Evolutionary conservation across 1,284 basidiomycete genomes (phyloP).

Genomic region (Xerocomus alliaceus): DNA sequence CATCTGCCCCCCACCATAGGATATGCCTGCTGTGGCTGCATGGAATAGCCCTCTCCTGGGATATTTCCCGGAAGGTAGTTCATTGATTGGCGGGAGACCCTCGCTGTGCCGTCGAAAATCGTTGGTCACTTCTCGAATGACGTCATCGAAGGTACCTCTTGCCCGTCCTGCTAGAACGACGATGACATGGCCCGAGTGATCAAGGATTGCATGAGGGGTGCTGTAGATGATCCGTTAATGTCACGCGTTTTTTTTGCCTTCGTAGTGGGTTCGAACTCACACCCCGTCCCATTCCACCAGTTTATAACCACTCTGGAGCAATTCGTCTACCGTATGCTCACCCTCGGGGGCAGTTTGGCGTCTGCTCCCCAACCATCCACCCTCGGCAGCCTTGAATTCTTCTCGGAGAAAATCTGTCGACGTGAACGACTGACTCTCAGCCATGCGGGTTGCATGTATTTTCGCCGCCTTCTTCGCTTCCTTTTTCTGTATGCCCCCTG

Average conservation of each 20-base stretch:
- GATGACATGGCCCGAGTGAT: not conserved
- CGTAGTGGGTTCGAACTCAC: not conserved
- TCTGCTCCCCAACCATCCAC: not conserved
- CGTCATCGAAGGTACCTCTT: not conserved
- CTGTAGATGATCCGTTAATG: not conserved
- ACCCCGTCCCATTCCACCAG: constrained; percentile 1
- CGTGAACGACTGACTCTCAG: not conserved
- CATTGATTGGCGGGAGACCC: not conserved
- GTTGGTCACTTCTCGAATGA: not conserved
- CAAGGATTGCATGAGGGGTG: not conserved
- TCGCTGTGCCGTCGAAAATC: not conserved
- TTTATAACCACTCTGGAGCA: not conserved
- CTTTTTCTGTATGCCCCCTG: not conserved
- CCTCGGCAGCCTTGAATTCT: not conserved
- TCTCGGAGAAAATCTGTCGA: not conserved
- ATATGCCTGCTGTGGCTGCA: constrained; percentile 1
- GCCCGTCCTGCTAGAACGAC: not conserved
- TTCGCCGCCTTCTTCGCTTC: not conserved
- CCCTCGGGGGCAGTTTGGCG: fast-evolving
- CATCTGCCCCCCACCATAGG: constrained; percentile 12
- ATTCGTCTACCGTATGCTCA: not conserved
- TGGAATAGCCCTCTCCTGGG: constrained; percentile 2
- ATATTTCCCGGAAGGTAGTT: not conserved
- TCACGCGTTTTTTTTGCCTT: not conserved
- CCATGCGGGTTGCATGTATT: not conserved